Conservation (phyloP, 1,284 basidiomycete genomes). For the Rhodotorula sp. region DNA sequence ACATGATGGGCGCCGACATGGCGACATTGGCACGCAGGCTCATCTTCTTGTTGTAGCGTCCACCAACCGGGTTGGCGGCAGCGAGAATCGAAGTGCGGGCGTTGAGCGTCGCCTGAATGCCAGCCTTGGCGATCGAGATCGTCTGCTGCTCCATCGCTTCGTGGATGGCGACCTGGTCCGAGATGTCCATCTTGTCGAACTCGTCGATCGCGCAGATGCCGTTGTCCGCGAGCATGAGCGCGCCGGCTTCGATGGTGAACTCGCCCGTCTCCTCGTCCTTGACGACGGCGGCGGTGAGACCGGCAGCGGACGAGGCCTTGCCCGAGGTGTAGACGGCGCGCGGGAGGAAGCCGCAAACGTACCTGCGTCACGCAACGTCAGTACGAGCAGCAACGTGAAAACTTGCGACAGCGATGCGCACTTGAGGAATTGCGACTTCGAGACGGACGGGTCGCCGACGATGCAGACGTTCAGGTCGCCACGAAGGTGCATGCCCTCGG, state of each 20-base stretch:
- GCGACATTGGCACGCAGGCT: conserved; percentile 91
- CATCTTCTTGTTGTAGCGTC: conserved; percentile 94
- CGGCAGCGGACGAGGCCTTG: conserved; percentile 97
- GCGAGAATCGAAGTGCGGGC: conserved; percentile 97
- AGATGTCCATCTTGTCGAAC: conserved; percentile 99
- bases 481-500: conserved; percentile 93
- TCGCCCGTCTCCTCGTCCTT: conserved; percentile 99
- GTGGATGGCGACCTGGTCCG: conserved; percentile 98
- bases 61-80: conserved; percentile 95
- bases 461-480: conserved; percentile 99
- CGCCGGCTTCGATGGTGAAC: conserved; percentile 98
- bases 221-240: conserved; percentile 98
- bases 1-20: conserved; percentile 99
- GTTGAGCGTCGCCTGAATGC: conserved; percentile 97
- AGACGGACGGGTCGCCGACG: conserved; percentile 94
- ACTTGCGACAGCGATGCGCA: conserved; percentile 53
- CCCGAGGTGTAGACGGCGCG: conserved; percentile 98
- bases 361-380: conserved; percentile 59
- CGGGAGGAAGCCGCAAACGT: conserved; percentile 97
- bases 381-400: background rate
- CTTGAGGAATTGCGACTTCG: conserved; percentile 99
- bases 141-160: conserved; percentile 97
- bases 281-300: conserved; percentile 97
- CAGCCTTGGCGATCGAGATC: conserved; percentile 98
- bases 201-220: conserved; percentile 99